Base-by-base conservation (phyloP, 108 stramenopile species). In the Cyclostephanos invisitatus region DNA sequence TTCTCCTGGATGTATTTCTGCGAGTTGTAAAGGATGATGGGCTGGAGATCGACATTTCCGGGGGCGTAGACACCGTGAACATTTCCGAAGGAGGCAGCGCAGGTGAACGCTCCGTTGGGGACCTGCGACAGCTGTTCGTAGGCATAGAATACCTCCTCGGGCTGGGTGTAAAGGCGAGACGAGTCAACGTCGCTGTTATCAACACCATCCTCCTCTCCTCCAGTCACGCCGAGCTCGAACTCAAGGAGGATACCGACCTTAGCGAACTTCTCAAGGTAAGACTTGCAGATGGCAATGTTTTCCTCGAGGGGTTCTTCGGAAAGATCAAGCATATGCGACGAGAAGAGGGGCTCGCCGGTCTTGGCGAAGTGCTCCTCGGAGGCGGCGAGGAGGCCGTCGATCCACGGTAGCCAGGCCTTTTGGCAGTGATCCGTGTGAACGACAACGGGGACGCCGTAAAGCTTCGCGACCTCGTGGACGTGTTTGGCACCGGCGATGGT, bases 201-300 rank as follows among this genome's bases (percentile, higher is more conserved):
- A 67, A 98, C 97, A 71, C 97, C 97, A 82, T 96, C 97, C 73
- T 97, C 97, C 77, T 98, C 97, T 67, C 97, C 97, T 75, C 97
- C 97, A 10, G 97, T 97, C 51, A 98, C 92, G 61, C 97, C 97
- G 65, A 98, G 91, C 84, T 98, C 97, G 83, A 98, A 93, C 80
- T 98, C 97, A 60, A 98, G 89, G 59, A 95, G 86, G 78, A 96
- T 93, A 63, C 94, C 83, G 37, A 92, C 29, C 83, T 92, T 89
- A 70, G 91, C 88, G 77, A 93, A 87, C 63, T 85, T 88, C 83
- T 93, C 88, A 72, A 96, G 84, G 90, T 96, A 96, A 44, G 86
- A 70, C 85, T 95, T 93, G 93, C 97, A 98, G 78, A 96, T 98
- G 58, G 57, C 85, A 71, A 98, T 97, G 90, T 98, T 98, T 84